Base-by-base conservation (phyloP, 2,329 filamentous ascomycete genomes). In the Hyphodiscus sp. region DNA sequence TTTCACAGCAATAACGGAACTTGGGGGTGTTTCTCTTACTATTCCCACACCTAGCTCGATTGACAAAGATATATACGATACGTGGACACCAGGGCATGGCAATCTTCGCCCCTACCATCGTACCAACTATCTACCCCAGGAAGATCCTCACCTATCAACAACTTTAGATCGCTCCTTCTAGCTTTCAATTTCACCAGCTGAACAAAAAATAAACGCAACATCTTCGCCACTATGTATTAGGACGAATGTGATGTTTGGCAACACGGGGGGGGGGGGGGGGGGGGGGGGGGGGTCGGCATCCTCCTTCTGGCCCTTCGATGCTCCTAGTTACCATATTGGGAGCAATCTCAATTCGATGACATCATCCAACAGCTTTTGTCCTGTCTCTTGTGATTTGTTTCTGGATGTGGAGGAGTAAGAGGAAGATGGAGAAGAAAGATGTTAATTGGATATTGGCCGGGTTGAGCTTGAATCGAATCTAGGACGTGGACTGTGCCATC, bases 81-180 rank as follows among this genome's bases (percentile, higher is more conserved):
- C n/a, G n/a, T n/a, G n/a, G n/a, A n/a, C n/a, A n/a, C n/a, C 83
- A 87, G 64, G 84, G 85, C 2, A 72, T 89, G 3, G 81, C 81
- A 1, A 87, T 87, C 73, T 88, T 88, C 68, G 71, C 77, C 0
- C 86, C 86, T 0, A 89, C 85, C 0, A 88, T 90, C 57, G 82
- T 89, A 43, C 69, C 71, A 44, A 86, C 79, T 1, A 87, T 89
- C 60, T 89, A 88, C 62, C 81, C 82, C 0, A 63, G 76, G 1
- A 71, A 72, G 51, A 73, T 72, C 15, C 76, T 81, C 1, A 73
- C 89, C 15, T 77, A 76, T 1, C 81, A 87, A 64, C 86, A 89
- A 67, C 77, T 89, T 0, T 80, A 80, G 58, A 88, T 85, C 0
- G 86, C 88, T 0, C 86, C 86, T 0, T 85, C 85, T 89, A 0